A percentile compares a stretch with the other conserved stretches of the same genome.
phyloP scores from a whole-genome alignment of 2,329 filamentous ascomycete genomes.

The Aspergillus sp. region DNA sequence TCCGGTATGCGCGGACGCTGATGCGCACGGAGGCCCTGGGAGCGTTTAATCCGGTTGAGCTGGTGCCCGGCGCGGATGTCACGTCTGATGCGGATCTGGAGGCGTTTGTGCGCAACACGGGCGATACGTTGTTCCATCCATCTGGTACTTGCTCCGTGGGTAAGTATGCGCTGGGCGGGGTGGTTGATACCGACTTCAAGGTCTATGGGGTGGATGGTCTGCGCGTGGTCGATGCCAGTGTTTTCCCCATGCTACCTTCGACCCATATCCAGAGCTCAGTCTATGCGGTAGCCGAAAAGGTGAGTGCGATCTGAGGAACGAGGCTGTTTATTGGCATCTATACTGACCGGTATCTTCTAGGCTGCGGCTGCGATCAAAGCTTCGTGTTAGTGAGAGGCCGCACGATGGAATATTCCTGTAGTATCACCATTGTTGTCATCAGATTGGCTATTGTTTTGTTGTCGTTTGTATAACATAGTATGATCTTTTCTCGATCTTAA shows the following conservation, averaged over 20 bases:
- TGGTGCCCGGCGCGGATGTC: background rate
- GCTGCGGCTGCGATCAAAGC: no score
- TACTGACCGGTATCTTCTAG: no score
- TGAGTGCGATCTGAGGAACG: background rate
- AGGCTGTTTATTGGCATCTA: no score
- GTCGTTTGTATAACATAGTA: no score
- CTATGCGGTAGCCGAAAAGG: slow-evolving; percentile 9
- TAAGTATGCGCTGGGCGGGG: background rate
- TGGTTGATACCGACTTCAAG: background rate
- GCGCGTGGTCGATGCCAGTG: slow-evolving; percentile 1
- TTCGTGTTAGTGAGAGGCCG: no score
- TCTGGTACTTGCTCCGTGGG: slow-evolving; percentile 3
- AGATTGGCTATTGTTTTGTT: no score
- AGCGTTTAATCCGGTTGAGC: background rate
- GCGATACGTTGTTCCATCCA: slow-evolving; percentile 1
- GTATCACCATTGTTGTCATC: no score
- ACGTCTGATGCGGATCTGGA: slow-evolving; percentile 2
- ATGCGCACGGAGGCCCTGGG: background rate
- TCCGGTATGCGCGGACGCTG: background rate
- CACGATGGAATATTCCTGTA: no score
- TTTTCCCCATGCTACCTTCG: slow-evolving; percentile 6
- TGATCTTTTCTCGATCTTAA: no score
- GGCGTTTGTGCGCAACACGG: background rate
- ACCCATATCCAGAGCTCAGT: slow-evolving; percentile 5
- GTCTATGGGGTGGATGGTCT: background rate